Percentiles rank a stretch among this genome's conserved stretches.
These are phyloP conservation scores for Sequoia sempervirens DNA, from an alignment of 75 land plant species.

Conservation along the genomic window DNA sequence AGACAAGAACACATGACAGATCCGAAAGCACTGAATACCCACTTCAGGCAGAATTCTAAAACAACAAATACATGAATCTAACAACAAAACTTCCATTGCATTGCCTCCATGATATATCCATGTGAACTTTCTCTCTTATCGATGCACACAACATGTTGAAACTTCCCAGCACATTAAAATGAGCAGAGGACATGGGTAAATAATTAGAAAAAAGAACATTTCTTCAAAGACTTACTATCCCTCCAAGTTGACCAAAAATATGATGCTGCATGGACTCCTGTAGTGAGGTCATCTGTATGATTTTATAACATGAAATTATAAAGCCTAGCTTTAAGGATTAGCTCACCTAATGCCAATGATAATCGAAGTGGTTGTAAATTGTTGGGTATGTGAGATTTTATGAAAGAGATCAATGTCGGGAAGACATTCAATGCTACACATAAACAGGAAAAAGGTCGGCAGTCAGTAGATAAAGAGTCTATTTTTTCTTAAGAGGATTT, in stretches of 20 bases:
- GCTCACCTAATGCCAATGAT: neutral
- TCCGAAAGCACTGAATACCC: neutral
- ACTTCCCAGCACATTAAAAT: neutral
- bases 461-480: no score
- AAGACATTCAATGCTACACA: neutral
- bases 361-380: neutral
- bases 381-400: neutral
- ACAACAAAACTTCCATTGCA: neutral
- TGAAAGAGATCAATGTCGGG: slow-evolving; percentile 4
- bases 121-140: neutral
- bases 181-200: neutral
- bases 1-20: neutral
- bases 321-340: neutral
- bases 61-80: neutral
- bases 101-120: neutral
- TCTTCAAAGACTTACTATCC: neutral
- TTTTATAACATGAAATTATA: neutral
- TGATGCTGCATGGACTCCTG: neutral
- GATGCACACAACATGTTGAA: neutral
- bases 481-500: no score
- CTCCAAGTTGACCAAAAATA: neutral
- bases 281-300: neutral
- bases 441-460: no score
- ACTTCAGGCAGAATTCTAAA: neutral
- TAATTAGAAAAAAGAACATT: neutral